Conservation (phyloP, 208 protist genomes). For the Leishmania guyanensis region DNA sequence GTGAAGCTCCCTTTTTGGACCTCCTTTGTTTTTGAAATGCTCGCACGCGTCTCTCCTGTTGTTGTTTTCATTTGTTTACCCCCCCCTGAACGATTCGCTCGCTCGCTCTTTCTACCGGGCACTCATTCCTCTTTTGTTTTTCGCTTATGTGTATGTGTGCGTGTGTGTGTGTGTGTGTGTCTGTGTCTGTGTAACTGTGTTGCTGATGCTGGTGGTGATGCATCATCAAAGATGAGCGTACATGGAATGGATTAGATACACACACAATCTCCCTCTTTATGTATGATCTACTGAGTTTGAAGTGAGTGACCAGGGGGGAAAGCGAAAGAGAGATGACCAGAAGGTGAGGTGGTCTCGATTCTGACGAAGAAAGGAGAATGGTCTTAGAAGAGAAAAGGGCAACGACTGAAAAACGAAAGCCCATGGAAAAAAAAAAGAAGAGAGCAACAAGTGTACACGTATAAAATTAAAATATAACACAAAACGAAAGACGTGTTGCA, state of each 20-base stretch:
- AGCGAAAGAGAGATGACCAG: background rate
- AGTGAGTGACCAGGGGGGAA: background rate
- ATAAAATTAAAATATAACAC: background rate
- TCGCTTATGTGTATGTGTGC: background rate
- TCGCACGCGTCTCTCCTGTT: background rate
- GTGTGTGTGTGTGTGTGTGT: constrained; percentile 10
- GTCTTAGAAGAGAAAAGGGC: background rate
- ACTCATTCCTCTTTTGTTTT: background rate
- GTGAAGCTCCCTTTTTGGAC: background rate
- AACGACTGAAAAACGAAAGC: background rate
- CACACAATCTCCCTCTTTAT: background rate
- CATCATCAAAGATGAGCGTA: constrained; percentile 3
- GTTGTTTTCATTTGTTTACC: background rate
- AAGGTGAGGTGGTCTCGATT: background rate
- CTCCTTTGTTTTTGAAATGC: background rate
- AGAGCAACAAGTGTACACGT: background rate
- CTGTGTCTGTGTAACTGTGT: background rate
- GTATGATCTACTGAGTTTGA: background rate
- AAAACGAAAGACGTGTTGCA: background rate
- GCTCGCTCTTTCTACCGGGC: background rate
- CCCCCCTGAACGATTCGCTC: background rate
- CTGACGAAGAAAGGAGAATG: background rate
- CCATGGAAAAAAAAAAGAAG: background rate
- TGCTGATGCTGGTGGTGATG: background rate
- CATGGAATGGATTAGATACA: constrained; percentile 13